Evolutionary conservation across 1,284 basidiomycete species (phyloP).

Genomic region (Sporisorium iseilematis-ciliati): DNA sequence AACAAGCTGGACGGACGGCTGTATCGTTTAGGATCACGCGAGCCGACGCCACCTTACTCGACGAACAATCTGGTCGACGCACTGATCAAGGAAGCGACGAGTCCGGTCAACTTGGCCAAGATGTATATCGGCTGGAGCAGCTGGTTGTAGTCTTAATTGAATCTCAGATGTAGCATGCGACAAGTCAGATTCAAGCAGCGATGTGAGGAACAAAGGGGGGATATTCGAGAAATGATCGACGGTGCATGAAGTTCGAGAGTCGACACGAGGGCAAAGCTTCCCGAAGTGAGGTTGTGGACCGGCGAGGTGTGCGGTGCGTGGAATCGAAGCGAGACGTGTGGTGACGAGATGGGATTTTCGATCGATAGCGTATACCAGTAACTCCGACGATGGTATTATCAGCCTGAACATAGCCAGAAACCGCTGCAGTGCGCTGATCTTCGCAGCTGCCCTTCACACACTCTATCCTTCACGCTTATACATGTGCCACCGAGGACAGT

Average conservation of each 20-base stretch:
- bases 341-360: too few species aligned
- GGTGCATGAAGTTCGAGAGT: slow-evolving; percentile 8
- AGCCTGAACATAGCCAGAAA: too few species aligned
- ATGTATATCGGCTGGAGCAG: slow-evolving; percentile 67
- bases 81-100: slow-evolving; percentile 67
- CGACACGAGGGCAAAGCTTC: not conserved
- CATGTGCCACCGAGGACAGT: too few species aligned
- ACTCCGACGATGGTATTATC: too few species aligned
- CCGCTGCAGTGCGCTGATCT: too few species aligned
- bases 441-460: too few species aligned
- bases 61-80: slow-evolving; percentile 67
- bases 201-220: not conserved
- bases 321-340: too few species aligned
- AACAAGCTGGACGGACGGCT: slow-evolving; percentile 65
- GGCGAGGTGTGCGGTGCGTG: too few species aligned
- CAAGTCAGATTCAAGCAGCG: not conserved
- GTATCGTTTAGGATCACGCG: slow-evolving; percentile 50
- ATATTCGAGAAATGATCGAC: slow-evolving; percentile 14
- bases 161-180: not conserved
- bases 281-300: too few species aligned
- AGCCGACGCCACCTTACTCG: slow-evolving; percentile 54
- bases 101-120: slow-evolving; percentile 56
- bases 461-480: too few species aligned
- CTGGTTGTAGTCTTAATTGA: slow-evolving; percentile 30
- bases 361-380: too few species aligned